Percentiles rank a stretch among this genome's conserved stretches.
phyloP scores from a whole-genome alignment of 345 rosid genomes.

The Citrus inodora region DNA sequence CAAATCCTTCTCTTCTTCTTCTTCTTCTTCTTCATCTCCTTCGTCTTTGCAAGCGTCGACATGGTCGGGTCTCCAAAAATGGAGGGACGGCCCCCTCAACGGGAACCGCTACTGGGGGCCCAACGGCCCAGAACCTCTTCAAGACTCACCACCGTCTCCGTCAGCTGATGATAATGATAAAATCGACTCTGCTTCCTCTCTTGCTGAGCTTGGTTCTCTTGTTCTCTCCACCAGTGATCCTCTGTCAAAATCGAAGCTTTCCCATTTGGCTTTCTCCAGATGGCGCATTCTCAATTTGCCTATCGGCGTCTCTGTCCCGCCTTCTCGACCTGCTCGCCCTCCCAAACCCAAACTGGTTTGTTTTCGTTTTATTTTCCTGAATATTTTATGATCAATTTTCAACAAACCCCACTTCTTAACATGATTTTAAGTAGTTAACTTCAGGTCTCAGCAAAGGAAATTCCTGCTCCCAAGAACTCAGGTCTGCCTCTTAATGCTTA shows the following conservation, averaged over 20 bases:
- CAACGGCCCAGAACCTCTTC: slow-evolving; percentile 51
- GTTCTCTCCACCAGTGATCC: slow-evolving; percentile 77
- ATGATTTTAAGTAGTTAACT: neutral
- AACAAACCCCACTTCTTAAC: neutral
- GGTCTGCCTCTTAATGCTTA: slow-evolving; percentile 84
- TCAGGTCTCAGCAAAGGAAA: slow-evolving; percentile 75
- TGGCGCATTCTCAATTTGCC: slow-evolving; percentile 65
- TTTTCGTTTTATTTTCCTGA: neutral
- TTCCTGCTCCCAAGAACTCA: slow-evolving; percentile 68
- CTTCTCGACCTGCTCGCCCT: slow-evolving; percentile 76
- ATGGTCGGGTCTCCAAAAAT: slow-evolving; percentile 68
- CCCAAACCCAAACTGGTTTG: slow-evolving; percentile 62
- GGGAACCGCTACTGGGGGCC: slow-evolving; percentile 78
- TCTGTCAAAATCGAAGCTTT: slow-evolving; percentile 58
- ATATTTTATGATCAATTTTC: neutral
- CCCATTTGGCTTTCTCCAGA: slow-evolving; percentile 74
- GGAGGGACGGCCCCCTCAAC: slow-evolving; percentile 65
- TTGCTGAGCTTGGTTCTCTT: slow-evolving; percentile 78
- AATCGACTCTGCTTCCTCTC: slow-evolving; percentile 58
- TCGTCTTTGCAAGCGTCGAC: slow-evolving; percentile 26
- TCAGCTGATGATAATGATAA: neutral
- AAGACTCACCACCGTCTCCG: neutral
- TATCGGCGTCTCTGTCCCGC: slow-evolving; percentile 52
- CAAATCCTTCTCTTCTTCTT: slow-evolving; percentile 27
- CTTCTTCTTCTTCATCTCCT: neutral